Evolutionary conservation across 345 rosid genomes (phyloP).

Genomic region (Citrus sp.): DNA sequence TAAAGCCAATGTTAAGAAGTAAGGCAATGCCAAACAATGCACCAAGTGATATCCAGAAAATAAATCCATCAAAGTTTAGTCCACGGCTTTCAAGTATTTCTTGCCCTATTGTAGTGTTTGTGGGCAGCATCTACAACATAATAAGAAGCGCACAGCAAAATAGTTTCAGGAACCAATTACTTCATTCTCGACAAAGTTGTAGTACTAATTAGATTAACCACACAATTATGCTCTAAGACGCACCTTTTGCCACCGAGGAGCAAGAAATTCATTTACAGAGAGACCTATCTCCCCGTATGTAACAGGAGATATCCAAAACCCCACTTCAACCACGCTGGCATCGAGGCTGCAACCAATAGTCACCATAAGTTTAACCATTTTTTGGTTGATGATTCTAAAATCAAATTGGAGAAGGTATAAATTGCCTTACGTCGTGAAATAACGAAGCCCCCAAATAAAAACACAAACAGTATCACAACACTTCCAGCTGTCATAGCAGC

Average conservation of each 20-base stretch:
- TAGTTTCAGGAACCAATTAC: too few species aligned
- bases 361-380: background rate
- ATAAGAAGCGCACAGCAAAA: background rate
- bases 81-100: constrained; percentile 56
- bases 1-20: constrained; percentile 57
- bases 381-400: background rate
- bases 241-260: constrained; percentile 71
- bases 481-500: background rate
- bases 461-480: background rate
- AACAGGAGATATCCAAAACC: constrained; percentile 55
- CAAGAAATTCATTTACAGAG: constrained; percentile 59
- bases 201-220: background rate
- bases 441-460: background rate
- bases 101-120: constrained; percentile 47
- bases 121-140: constrained; percentile 32
- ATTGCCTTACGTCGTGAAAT: background rate
- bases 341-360: constrained; percentile 43
- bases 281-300: constrained; percentile 66
- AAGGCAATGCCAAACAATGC: constrained; percentile 55
- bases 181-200: too few species aligned
- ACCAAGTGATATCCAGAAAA: constrained; percentile 65
- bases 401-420: background rate
- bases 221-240: background rate
- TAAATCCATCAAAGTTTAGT: constrained; percentile 43
- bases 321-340: constrained; percentile 75